phyloP scores from a whole-genome alignment of 2,329 filamentous ascomycete species.

The Whalleya microplaca region DNA sequence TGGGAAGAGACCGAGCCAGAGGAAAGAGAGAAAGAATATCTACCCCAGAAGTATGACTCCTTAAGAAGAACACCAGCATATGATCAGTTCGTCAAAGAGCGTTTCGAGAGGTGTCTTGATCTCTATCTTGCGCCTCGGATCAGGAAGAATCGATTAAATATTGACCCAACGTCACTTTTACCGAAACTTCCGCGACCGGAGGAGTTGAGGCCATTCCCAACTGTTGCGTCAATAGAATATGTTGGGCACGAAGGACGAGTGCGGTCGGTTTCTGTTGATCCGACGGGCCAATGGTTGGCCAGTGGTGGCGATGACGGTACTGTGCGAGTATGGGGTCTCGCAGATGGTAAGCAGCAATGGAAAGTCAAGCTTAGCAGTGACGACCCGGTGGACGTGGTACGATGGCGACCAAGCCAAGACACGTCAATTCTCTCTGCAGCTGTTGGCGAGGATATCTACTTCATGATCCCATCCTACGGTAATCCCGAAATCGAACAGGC shows the following conservation, averaged over 20 bases:
- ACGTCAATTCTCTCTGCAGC: conserved; percentile 81
- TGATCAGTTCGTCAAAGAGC: conserved; percentile 87
- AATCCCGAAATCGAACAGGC: conserved; percentile 74
- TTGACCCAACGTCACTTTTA: conserved; percentile 89
- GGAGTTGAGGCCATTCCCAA: conserved; percentile 93
- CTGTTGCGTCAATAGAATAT: conserved; percentile 84
- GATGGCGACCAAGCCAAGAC: conserved; percentile 86
- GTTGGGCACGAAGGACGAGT: conserved; percentile 87
- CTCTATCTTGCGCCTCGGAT: conserved; percentile 93
- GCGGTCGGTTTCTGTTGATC: conserved; percentile 81
- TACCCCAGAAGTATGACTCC: conserved; percentile 81
- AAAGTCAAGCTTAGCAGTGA: conserved; percentile 77
- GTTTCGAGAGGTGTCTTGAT: conserved; percentile 93
- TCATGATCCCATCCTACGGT: conserved; percentile 76
- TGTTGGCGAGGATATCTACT: conserved; percentile 81
- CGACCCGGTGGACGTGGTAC: conserved; percentile 80
- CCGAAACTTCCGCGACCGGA: conserved; percentile 92
- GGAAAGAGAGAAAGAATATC: conserved; percentile 85
- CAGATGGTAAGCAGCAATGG: conserved; percentile 88
- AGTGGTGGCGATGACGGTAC: conserved; percentile 95
- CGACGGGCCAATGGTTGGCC: conserved; percentile 82
- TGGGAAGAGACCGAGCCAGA: conserved; percentile 90
- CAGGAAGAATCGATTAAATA: conserved; percentile 91
- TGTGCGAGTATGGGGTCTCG: conserved; percentile 85
- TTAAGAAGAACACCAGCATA: conserved; percentile 93